Evolutionary conservation across 2,329 filamentous ascomycete genomes (phyloP).

Genomic region (Claviceps sp.): DNA sequence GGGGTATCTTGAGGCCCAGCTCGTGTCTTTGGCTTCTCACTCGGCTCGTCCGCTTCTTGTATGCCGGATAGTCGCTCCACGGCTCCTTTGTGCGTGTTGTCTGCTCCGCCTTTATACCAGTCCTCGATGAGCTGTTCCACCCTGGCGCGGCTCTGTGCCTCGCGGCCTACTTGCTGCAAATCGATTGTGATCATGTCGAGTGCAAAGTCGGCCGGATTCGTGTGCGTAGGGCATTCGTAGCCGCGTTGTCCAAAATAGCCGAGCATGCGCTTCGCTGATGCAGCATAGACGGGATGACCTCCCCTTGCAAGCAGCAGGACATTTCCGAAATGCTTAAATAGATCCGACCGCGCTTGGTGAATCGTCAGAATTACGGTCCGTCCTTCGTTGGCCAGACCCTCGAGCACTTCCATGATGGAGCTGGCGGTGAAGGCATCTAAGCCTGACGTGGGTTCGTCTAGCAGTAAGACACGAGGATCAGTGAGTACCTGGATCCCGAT

Average conservation of each 20-base stretch:
- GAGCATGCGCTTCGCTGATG: conserved; percentile 49
- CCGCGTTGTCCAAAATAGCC: conserved; percentile 47
- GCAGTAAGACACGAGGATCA: conserved; percentile 56
- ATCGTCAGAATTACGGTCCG: conserved; percentile 65
- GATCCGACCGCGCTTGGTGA: conserved; percentile 61
- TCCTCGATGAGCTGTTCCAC: conserved; percentile 47
- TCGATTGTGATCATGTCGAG: conserved; percentile 67
- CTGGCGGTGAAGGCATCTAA: conserved; percentile 66
- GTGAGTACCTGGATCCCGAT: conserved; percentile 69
- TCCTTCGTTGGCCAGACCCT: conserved; percentile 57
- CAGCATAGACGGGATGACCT: conserved; percentile 55
- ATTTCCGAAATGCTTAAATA: conserved; percentile 59
- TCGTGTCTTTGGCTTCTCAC: conserved; percentile 5
- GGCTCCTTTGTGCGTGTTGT: conserved; percentile 4
- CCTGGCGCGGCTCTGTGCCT: conserved; percentile 47
- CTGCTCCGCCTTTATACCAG: conserved; percentile 30
- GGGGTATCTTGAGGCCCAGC: background rate
- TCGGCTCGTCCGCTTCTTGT: conserved; percentile 15
- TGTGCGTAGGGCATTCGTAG: conserved; percentile 51
- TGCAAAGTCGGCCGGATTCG: conserved; percentile 67
- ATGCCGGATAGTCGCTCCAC: conserved; percentile 14
- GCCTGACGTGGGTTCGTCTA: conserved; percentile 67
- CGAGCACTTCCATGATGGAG: conserved; percentile 63
- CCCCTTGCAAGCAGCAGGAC: conserved; percentile 58
- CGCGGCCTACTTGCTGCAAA: conserved; percentile 49